Percentiles rank a stretch among this genome's conserved stretches.
Conservation (phyloP, 495 filamentous ascomycete species). For the Oidiodendron maius region DNA sequence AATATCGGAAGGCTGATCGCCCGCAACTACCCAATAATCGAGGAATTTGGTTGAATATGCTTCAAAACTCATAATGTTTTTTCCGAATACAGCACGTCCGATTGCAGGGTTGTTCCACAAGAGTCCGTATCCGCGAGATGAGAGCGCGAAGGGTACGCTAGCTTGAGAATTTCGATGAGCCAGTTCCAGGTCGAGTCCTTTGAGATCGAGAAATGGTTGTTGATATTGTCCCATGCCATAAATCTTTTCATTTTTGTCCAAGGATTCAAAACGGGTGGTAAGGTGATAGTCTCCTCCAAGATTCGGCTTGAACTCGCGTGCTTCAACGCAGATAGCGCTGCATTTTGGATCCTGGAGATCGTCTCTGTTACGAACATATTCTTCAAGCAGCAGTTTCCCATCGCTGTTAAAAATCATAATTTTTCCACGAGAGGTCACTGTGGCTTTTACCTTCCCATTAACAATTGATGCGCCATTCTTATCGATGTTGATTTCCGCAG, state of each 20-base stretch:
- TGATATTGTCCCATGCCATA: slow-evolving; percentile 63
- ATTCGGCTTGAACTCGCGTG: slow-evolving; percentile 48
- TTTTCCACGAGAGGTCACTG: slow-evolving; percentile 40
- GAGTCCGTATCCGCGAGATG: slow-evolving; percentile 49
- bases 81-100: slow-evolving; percentile 49
- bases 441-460: slow-evolving; percentile 47
- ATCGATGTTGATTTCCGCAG: slow-evolving; percentile 28
- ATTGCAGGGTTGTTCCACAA: slow-evolving; percentile 55
- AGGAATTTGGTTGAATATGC: slow-evolving; percentile 44
- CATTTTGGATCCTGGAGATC: slow-evolving; percentile 49
- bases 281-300: slow-evolving; percentile 44
- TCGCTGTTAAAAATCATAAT: slow-evolving; percentile 41
- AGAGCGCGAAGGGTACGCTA: slow-evolving; percentile 49
- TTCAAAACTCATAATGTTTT: slow-evolving; percentile 54
- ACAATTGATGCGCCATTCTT: slow-evolving; percentile 35
- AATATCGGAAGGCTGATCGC: slow-evolving; percentile 45
- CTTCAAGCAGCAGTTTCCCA: slow-evolving; percentile 44
- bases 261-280: slow-evolving; percentile 46
- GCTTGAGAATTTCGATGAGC: slow-evolving; percentile 59
- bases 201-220: slow-evolving; percentile 48
- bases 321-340: slow-evolving; percentile 45
- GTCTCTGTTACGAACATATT: slow-evolving; percentile 46
- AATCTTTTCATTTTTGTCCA: slow-evolving; percentile 45
- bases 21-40: slow-evolving; percentile 55
- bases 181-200: slow-evolving; percentile 50